Evolutionary conservation across 1,284 basidiomycete species (phyloP).

Genomic region (Hemileia vastatrix): DNA sequence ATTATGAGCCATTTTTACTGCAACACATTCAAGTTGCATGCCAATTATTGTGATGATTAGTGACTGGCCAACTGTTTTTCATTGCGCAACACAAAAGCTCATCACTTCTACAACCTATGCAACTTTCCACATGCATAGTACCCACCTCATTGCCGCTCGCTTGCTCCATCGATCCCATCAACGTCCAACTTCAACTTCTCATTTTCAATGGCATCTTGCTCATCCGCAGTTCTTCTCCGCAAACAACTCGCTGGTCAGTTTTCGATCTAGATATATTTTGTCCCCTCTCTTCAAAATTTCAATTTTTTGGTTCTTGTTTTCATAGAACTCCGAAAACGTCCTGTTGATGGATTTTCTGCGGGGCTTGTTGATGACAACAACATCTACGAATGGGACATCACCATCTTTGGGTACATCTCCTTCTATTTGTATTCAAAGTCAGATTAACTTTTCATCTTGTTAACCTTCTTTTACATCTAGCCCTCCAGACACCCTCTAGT

Average conservation of each 20-base stretch:
- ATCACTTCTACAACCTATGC: too few relatives aligned
- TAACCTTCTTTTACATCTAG: slow-evolving; percentile 47
- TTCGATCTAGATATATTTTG: not conserved
- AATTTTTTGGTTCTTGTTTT: not conserved
- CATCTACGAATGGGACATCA: slow-evolving; percentile 82
- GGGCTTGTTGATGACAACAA: slow-evolving; percentile 88
- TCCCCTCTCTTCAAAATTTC: not conserved
- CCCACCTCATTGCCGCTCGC: too few relatives aligned
- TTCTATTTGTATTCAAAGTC: not conserved
- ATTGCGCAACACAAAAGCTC: too few relatives aligned
- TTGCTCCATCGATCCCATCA: too few relatives aligned
- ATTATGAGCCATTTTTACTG: too few relatives aligned
- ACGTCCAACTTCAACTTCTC: not conserved
- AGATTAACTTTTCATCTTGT: not conserved
- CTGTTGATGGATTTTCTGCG: slow-evolving; percentile 88
- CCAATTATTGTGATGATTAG: too few relatives aligned
- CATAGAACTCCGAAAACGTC: slow-evolving; percentile 69
- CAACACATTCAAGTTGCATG: too few relatives aligned
- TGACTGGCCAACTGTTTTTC: too few relatives aligned
- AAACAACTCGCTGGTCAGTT: slow-evolving; percentile 18
- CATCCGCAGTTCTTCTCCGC: slow-evolving; percentile 16
- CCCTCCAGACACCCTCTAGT: slow-evolving; percentile 82
- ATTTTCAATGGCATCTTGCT: slow-evolving; percentile 11
- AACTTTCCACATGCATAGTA: too few relatives aligned
- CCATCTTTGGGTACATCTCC: slow-evolving; percentile 34